phyloP scores from a whole-genome alignment of 257 asterid genomes.

The Parsonsia alboflavescens region DNA sequence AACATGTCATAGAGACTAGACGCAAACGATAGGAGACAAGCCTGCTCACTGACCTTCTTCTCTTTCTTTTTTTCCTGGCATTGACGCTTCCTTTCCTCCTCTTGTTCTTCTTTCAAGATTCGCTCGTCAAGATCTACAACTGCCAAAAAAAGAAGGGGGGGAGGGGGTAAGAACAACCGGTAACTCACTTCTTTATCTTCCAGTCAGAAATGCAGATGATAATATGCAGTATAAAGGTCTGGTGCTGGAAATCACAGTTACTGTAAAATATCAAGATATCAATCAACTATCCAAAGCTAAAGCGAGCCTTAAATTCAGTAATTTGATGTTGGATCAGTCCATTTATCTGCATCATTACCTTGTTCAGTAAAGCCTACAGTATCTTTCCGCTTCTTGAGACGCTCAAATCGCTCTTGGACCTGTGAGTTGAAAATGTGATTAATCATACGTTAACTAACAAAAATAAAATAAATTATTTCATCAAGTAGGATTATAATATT shows the following conservation, averaged over 20 bases:
- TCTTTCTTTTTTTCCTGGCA: conserved; percentile 96
- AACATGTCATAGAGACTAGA: background rate
- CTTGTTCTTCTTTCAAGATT: conserved; percentile 84
- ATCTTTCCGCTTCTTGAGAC: conserved; percentile 85
- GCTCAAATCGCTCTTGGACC: conserved; percentile 92
- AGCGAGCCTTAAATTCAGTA: background rate
- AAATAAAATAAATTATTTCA: too few species aligned
- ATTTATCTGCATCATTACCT: conserved; percentile 36
- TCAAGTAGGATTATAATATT: too few species aligned
- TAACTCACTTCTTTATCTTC: background rate
- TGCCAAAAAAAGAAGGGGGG: background rate
- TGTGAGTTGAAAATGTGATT: conserved; percentile 25
- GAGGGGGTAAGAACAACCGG: conserved; percentile 9
- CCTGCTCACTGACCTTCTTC: conserved; percentile 56
- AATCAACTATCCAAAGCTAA: background rate
- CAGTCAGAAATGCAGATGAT: background rate
- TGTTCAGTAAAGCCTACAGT: conserved; percentile 80
- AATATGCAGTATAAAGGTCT: background rate
- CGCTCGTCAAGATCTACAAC: conserved; percentile 81
- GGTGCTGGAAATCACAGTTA: background rate
- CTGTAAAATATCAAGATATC: background rate
- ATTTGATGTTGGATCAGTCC: background rate
- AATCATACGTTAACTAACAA: conserved; percentile 4
- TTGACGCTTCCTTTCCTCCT: conserved; percentile 89
- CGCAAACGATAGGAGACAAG: background rate